Evolutionary conservation across 805 yeast species (phyloP).

Genomic region (Myxozyma mucilagina): DNA sequence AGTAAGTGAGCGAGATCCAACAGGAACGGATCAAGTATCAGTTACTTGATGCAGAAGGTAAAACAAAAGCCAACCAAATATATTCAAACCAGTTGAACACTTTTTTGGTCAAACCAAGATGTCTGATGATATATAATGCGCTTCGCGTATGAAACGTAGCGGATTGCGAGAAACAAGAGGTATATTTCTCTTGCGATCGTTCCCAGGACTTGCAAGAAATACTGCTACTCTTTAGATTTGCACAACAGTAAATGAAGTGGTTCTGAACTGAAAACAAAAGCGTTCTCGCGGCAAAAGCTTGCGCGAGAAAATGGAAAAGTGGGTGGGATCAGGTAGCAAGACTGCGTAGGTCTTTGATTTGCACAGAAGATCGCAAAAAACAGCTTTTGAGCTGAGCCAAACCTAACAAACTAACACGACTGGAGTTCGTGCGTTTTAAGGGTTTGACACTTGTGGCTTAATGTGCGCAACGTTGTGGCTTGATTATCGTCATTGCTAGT

Average conservation of each 20-base stretch:
- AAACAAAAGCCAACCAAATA: too few species aligned
- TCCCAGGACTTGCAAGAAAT: background rate
- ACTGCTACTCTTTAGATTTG: background rate
- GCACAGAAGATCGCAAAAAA: background rate
- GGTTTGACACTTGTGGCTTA: background rate
- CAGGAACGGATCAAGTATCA: too few species aligned
- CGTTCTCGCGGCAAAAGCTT: background rate
- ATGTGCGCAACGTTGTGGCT: background rate
- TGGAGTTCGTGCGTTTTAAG: background rate
- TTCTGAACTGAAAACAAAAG: background rate
- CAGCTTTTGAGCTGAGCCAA: background rate
- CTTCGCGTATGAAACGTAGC: too few species aligned
- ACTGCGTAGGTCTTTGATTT: slow-evolving; percentile 1
- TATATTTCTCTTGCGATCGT: too few species aligned
- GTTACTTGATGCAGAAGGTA: too few species aligned
- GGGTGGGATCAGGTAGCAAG: slow-evolving; percentile 1
- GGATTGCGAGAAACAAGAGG: too few species aligned
- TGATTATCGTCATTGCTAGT: too few species aligned
- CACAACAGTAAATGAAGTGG: background rate
- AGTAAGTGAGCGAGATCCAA: too few species aligned
- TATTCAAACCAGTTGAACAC: too few species aligned
- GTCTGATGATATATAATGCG: too few species aligned
- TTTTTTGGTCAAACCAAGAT: too few species aligned
- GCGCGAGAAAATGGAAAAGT: slow-evolving; percentile 2
- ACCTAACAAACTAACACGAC: background rate